Evolutionary conservation across 208 protist genomes (phyloP), one percentile per base, ranked within the genome.

Genomic region (Leishmania braziliensis): DNA sequence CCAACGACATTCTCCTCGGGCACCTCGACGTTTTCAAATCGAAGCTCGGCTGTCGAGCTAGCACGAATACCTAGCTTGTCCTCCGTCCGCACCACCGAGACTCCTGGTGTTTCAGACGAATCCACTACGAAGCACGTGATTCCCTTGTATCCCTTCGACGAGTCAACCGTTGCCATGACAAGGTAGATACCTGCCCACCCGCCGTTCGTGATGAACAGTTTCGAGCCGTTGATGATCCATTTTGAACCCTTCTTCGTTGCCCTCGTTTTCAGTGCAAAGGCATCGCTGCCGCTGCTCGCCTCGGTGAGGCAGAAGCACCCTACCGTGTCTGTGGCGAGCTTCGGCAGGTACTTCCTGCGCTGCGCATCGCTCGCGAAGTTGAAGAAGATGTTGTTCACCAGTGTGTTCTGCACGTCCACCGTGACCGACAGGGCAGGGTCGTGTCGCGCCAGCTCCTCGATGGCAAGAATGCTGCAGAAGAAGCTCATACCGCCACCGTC

Each of bases 71-170:
- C 95, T 0, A 99, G 87, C 83, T 99, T 99, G 79, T 99, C 88
- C 86, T 99, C 98, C 23, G 97, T 97, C 50, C 96, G 96, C 56
- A 97, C 98, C 63, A 99, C 89, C 9, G 72, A 89, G 14, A 99
- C 65, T 58, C 98, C 98, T 0, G 91, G 82, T 16, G 87, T 96
- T 83, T 95, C 89, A 6, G 86, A 76, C 0, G 82, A 78, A 81
- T 98, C 94, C n/a, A 99, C 95, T 3, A 99, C 84, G 79, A 99
- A 99, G 75, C 96, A 95, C 5, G 98, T 99, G 90, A 99, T 99
- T 50, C 93, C 94, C 69, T 97, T 98, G 86, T 98, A 96, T 29
- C 94, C 95, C 74, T 91, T 88, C 12, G 87, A 90, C 3, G 87
- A 82, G 80, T 99, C 94, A n/a, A 96, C 90, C 58, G 91, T 99